Evolutionary conservation across 306 rosid species (phyloP).

Genomic region (Rosa multiflora): DNA sequence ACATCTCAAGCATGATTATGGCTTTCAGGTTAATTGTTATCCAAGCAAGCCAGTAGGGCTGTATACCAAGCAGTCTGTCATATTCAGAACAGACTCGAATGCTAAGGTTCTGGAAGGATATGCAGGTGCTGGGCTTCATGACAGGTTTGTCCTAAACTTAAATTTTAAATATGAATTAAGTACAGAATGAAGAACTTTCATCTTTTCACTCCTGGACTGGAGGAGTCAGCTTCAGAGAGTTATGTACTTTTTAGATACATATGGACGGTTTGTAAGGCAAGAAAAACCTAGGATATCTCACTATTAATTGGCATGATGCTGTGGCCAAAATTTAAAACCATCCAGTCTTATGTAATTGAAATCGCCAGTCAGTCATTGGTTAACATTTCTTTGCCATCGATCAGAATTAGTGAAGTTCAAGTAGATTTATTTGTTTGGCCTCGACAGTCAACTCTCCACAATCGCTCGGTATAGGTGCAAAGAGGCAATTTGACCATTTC

Average conservation of each 20-base stretch:
- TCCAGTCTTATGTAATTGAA: constrained; percentile 7
- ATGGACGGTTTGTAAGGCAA: background rate
- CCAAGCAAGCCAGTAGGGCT: too few species aligned
- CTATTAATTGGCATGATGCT: background rate
- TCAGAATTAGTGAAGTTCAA: background rate
- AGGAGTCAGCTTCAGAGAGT: background rate
- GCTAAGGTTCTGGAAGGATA: constrained; percentile 38
- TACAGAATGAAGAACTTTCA: background rate
- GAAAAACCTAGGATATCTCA: background rate
- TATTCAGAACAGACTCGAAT: constrained; percentile 41
- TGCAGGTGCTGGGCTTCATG: constrained; percentile 44
- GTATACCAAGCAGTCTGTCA: constrained; percentile 15
- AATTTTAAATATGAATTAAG: background rate
- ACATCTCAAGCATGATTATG: too few species aligned
- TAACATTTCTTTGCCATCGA: background rate
- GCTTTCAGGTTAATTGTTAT: too few species aligned
- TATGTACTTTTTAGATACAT: background rate
- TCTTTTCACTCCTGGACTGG: background rate
- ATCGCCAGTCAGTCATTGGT: background rate
- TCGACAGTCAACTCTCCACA: background rate
- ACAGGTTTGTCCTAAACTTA: constrained; percentile 17
- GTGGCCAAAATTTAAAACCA: background rate
- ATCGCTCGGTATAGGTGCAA: background rate
- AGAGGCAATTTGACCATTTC: background rate
- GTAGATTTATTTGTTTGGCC: background rate